Evolutionary conservation across 192 early-diverging fungal genomes (phyloP), one percentile per base, ranked within the genome.

Genomic region (Gonapodya prolifera): DNA sequence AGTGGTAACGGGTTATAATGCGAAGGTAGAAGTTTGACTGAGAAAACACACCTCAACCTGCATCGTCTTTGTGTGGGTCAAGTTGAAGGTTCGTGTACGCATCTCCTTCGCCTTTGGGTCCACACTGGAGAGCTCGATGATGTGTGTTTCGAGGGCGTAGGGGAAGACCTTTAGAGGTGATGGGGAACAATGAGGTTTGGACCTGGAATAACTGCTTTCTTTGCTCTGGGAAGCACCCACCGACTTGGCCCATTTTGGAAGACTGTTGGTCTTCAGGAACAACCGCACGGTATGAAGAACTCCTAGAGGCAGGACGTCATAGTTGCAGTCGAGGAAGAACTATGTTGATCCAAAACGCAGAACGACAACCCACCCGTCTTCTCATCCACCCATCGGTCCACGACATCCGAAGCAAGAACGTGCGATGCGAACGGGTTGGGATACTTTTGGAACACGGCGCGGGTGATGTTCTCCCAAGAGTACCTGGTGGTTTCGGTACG

Each of bases 401-500:
- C 87, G n/a, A 97, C 95, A 84, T 99, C 98, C 29, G 91, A 87
- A 1, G 94, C 84, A 69, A 98, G 83, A 23, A 99, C 98, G 84
- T 99, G 98, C 2, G 90, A 87, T 1, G 98, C 93, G 83, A 94
- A 97, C 33, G 98, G 98, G 82, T 99, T 99, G 70, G 98, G 98
- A 85, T 99, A 99, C 69, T 97, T 92, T 80, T 93, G 83, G 89
- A 91, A 95, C 77, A 98, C 93, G 30, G 96, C 96, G 76, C 87
- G 88, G 8, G 96, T 94, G 74, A 98, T 94, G 75, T 87, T 91
- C 35, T 87, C 85, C 94, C 94, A 96, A 36, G 76, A 2, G 69
- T 81, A 70, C 45, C 32, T 36, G 75, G n/a, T n/a, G n/a, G n/a
- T n/a, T n/a, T n/a, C n/a, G n/a, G n/a, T n/a, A n/a, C n/a, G n/a